Evolutionary conservation across 768 basidiomycete species (phyloP).

Genomic region (Coprinopsis sp.): DNA sequence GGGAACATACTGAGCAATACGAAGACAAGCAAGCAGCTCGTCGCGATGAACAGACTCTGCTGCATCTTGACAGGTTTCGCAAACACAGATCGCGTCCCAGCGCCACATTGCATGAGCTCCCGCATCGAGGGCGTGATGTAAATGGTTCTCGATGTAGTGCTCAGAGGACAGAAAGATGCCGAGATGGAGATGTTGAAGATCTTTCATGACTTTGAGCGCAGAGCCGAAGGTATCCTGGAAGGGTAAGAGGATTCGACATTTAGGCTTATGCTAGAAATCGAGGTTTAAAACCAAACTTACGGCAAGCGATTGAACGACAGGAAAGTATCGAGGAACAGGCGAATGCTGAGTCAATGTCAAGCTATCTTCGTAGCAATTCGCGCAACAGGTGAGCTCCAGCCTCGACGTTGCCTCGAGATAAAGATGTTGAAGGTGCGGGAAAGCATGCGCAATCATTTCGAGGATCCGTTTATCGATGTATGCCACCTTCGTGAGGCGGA

Average conservation of each 20-base stretch:
- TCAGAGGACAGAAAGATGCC: slow-evolving; percentile 8
- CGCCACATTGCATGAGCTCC: slow-evolving; percentile 24
- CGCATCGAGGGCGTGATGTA: slow-evolving; percentile 37
- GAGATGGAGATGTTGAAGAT: slow-evolving; percentile 3
- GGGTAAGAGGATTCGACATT: neutral
- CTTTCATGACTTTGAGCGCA: neutral
- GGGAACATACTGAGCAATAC: slow-evolving; percentile 41
- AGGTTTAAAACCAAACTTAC: slow-evolving; percentile 26
- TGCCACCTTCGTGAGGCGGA: slow-evolving; percentile 53
- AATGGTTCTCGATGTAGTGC: slow-evolving; percentile 23
- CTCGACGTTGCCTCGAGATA: slow-evolving; percentile 58
- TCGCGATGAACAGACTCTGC: slow-evolving; percentile 19
- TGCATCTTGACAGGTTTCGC: neutral
- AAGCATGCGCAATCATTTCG: slow-evolving; percentile 36
- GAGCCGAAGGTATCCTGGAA: neutral
- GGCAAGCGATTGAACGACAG: slow-evolving; percentile 38
- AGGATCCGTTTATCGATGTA: slow-evolving; percentile 51
- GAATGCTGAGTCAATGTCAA: slow-evolving; percentile 52
- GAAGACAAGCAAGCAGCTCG: slow-evolving; percentile 45
- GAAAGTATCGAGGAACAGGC: slow-evolving; percentile 51
- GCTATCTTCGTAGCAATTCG: slow-evolving; percentile 61
- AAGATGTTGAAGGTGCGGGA: slow-evolving; percentile 44
- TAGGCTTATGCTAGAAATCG: neutral
- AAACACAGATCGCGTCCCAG: neutral
- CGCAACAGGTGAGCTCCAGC: slow-evolving; percentile 55